Percentiles rank a stretch among this genome's conserved stretches.
Evolutionary conservation across 257 asterid species (phyloP).

Genomic region (Striga asiatica): DNA sequence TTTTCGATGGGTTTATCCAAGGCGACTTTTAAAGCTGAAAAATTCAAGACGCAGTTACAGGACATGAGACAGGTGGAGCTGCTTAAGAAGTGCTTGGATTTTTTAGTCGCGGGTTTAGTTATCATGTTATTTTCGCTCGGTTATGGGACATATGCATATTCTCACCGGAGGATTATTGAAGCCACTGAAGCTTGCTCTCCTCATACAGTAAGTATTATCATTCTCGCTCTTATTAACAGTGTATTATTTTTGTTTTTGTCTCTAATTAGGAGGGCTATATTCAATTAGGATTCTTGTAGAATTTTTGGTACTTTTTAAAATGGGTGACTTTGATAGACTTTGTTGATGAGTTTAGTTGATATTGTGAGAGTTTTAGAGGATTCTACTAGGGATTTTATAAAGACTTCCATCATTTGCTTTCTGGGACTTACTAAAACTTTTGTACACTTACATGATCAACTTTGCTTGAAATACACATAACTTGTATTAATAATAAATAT

Average conservation of each 20-base stretch:
- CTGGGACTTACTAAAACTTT: no score
- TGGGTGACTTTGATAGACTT: no score
- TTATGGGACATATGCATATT: constrained; percentile 62
- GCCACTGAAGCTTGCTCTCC: constrained; percentile 71
- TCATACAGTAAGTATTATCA: constrained; percentile 27
- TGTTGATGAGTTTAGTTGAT: no score
- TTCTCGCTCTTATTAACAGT: not conserved
- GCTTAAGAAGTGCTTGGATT: constrained; percentile 62
- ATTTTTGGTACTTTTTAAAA: no score
- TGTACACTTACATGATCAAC: no score
- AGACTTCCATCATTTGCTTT: no score
- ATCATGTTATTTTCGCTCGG: constrained; percentile 56
- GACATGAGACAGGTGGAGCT: constrained; percentile 66
- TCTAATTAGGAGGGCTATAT: no score
- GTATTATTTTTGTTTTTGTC: not conserved
- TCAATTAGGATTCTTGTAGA: no score
- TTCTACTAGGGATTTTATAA: no score
- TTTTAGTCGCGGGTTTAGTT: constrained; percentile 66
- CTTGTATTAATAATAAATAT: no score
- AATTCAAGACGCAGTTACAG: constrained; percentile 67
- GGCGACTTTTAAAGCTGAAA: constrained; percentile 57
- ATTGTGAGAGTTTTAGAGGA: no score
- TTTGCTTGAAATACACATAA: no score
- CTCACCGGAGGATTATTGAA: constrained; percentile 65
- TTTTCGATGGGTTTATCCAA: constrained; percentile 77